Conservation (phyloP, 129 eudicot species). For the Flaveria linearis region DNA sequence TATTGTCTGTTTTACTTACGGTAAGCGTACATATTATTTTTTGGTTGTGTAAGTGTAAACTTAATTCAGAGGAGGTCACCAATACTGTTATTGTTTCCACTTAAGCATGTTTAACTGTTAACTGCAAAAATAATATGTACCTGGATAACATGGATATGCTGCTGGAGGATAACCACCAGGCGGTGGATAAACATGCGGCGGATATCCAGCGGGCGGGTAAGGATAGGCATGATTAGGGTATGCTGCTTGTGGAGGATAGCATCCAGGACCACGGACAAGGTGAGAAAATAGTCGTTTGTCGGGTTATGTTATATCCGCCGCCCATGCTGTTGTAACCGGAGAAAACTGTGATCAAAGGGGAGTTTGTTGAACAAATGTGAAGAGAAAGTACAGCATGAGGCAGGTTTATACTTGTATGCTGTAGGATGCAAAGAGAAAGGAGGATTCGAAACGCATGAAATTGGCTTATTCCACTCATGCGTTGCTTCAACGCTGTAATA, state of each 20-base stretch:
- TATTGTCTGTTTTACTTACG: too few species aligned
- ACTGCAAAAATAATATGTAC: background rate
- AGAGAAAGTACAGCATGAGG: too few species aligned
- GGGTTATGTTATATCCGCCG: background rate
- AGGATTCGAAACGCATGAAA: background rate
- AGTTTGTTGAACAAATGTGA: background rate
- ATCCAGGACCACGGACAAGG: background rate
- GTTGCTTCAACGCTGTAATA: constrained; percentile 15
- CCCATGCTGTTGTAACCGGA: constrained; percentile 1
- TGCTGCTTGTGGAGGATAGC: background rate
- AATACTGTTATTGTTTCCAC: too few species aligned
- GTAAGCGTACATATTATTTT: too few species aligned
- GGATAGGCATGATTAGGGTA: background rate
- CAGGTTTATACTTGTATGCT: background rate
- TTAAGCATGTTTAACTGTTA: too few species aligned
- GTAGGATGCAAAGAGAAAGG: background rate
- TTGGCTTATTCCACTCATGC: constrained; percentile 5
- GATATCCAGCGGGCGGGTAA: constrained; percentile 20
- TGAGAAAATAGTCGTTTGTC: background rate
- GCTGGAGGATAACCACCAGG: constrained; percentile 20
- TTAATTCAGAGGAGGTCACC: too few species aligned
- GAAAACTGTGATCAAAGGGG: background rate
- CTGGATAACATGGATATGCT: constrained; percentile 29
- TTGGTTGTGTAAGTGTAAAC: too few species aligned
- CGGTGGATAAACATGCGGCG: constrained; percentile 26